A percentile compares a stretch with the other conserved stretches of the same genome.
These are phyloP conservation scores for Detonula confervacea DNA, from an alignment of 352 stramenopile genomes.

Conservation along the genomic window DNA sequence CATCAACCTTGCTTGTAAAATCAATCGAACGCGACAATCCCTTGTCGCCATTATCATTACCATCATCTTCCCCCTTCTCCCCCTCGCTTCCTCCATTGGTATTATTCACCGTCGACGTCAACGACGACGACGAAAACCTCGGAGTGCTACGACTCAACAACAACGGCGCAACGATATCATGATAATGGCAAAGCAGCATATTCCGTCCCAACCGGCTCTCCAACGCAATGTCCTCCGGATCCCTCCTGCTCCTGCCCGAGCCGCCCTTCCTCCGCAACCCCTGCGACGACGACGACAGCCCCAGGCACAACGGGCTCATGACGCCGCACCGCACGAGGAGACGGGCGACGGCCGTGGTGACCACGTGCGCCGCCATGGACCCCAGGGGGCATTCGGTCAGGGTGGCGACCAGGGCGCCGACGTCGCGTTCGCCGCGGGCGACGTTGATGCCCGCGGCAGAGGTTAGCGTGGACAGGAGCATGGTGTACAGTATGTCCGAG, in stretches of 20 bases:
- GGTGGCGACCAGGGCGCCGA: constrained; percentile 75
- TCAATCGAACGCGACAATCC: constrained; percentile 32
- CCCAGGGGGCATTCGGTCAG: constrained; percentile 79
- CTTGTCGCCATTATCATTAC: constrained; percentile 7
- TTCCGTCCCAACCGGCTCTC: constrained; percentile 77
- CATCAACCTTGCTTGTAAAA: constrained; percentile 23
- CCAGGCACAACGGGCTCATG: constrained; percentile 46
- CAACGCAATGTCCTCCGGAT: constrained; percentile 50
- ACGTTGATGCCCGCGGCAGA: constrained; percentile 63
- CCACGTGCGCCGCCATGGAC: constrained; percentile 67
- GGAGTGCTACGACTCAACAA: constrained; percentile 72
- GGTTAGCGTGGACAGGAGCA: constrained; percentile 75
- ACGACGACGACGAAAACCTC: constrained; percentile 15
- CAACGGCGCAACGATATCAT: constrained; percentile 84
- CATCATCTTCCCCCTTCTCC: constrained; percentile 9
- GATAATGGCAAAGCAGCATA: constrained; percentile 80
- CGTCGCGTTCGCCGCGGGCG: constrained; percentile 80
- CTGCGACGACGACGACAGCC: not conserved
- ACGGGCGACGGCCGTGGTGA: constrained; percentile 70
- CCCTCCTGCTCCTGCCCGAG: constrained; percentile 5
- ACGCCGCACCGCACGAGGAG: constrained; percentile 75
- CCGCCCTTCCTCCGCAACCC: constrained; percentile 14
- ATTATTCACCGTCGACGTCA: not conserved
- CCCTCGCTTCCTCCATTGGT: not conserved
- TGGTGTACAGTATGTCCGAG: constrained; percentile 72